Conservation (phyloP, 2,329 filamentous ascomycete species). For the Epichloe elymi region DNA sequence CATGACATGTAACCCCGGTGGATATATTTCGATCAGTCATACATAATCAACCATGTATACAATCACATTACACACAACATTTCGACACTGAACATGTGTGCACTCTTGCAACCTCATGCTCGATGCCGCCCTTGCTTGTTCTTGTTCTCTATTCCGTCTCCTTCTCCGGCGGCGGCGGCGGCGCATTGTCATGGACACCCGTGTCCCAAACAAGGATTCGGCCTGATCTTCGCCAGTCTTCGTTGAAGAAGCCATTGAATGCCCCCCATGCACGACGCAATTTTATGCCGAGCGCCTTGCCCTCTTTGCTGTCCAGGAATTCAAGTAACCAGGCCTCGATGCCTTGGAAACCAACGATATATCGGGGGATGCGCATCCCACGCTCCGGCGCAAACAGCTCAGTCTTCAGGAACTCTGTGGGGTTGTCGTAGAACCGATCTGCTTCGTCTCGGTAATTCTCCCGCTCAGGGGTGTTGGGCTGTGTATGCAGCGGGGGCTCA, state of each 20-base stretch:
- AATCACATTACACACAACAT: neutral
- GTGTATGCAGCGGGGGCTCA: conserved; percentile 66
- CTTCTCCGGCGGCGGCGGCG: no score
- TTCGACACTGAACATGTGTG: no score
- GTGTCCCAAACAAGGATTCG: conserved; percentile 48
- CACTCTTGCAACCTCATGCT: no score
- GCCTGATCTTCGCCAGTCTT: conserved; percentile 44
- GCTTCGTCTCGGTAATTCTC: conserved; percentile 72
- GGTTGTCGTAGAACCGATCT: conserved; percentile 72
- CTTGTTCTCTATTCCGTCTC: no score
- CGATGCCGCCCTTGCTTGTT: no score
- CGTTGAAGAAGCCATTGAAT: conserved; percentile 50
- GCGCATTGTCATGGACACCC: conserved; percentile 14
- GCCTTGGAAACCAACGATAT: conserved; percentile 48
- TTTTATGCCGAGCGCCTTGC: conserved; percentile 27
- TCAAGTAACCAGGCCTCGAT: conserved; percentile 33
- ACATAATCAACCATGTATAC: neutral
- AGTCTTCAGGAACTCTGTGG: conserved; percentile 37
- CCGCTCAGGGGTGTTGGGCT: conserved; percentile 46
- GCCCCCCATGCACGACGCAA: conserved; percentile 41
- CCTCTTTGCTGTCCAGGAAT: conserved; percentile 29
- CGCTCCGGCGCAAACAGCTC: conserved; percentile 31
- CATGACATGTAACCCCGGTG: no score
- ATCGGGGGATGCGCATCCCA: conserved; percentile 30
- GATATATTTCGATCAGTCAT: no score